phyloP scores from a whole-genome alignment of 2,329 filamentous ascomycete species.

The Microdochium trichocladiopsis region DNA sequence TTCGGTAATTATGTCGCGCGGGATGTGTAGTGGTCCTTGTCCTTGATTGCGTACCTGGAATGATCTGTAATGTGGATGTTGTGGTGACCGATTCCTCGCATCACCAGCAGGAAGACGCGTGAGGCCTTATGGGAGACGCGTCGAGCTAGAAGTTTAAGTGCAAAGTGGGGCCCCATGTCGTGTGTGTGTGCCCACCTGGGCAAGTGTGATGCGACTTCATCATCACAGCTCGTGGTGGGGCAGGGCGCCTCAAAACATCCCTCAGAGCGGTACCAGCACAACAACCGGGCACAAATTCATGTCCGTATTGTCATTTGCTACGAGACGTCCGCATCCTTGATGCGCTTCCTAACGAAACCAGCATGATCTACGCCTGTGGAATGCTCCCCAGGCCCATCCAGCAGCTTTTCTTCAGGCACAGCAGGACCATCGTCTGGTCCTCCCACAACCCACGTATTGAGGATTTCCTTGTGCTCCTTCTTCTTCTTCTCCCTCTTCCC shows the following conservation, averaged over 20 bases:
- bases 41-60: too few relatives aligned
- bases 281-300: too few relatives aligned
- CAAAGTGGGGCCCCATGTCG: not conserved
- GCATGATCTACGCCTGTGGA: not conserved
- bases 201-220: too few relatives aligned
- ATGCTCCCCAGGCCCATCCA: constrained; percentile 6
- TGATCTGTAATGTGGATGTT: not conserved
- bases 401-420: constrained; percentile 10
- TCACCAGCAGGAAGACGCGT: not conserved
- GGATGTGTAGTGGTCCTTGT: too few relatives aligned
- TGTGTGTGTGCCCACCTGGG: not conserved
- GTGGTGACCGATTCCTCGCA: not conserved
- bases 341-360: not conserved
- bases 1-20: too few relatives aligned
- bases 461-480: constrained; percentile 60
- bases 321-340: not conserved
- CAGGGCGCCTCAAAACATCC: not conserved
- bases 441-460: constrained; percentile 64
- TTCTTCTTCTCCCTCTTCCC: constrained; percentile 54
- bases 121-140: not conserved
- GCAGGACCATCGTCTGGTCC: constrained; percentile 17
- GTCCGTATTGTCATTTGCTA: not conserved
- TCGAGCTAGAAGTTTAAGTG: not conserved
- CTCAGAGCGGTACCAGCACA: not conserved
- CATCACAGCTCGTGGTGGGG: too few relatives aligned